Evolutionary conservation across 169 alveolate genomes (phyloP), one percentile per base, ranked within the genome.

Genomic region (Condylostoma magnum): DNA sequence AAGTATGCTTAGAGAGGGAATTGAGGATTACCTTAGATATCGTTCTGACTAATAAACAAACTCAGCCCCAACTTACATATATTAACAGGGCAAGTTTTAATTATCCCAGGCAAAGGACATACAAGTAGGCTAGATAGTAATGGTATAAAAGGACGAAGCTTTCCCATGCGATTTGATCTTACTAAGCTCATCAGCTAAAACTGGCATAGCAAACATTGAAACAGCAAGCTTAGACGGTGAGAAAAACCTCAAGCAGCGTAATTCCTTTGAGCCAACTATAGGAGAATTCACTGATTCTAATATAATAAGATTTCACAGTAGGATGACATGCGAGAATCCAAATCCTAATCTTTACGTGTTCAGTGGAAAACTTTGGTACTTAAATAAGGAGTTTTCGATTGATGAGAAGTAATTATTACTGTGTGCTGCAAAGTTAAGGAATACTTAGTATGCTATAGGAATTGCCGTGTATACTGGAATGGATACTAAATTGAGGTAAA

Each of bases 141-240:
- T 63, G 22, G 76, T 86, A 15, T 51, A 80, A 55, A 87, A 84
- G 56, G 88, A 87, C 56, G 88, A 82, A 22, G 70, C 70, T 41
- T 83, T 92, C 50, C 93, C 97, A 18, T 80, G 90, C 18, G 97
- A 92, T 77, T 69, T 86, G 58, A 38, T 87, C 33, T 74, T 89
- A 31, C 63, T 89, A 31, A 78, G 79, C 20, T 63, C 86, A 10
- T 77, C 89, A 4, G 72, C 72, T 65, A 82, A 84, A 2, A 87
- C 80, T 15, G 94, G 92, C 3, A 77, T 43, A 10, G 83, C 90
- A 69, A 87, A 71, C 54, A 86, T 88, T 2, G 90, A 92, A 53
- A 89, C 97, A n/a, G 69, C 87, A 25, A 79, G 89, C 44, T 67
- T 92, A 12, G 94, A 92, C 77, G 97, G 97, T 5, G 97, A 92